Evolutionary conservation across 495 filamentous ascomycete species (phyloP), one percentile per base, ranked within the genome.

Genomic region (Daldinia decipiens): DNA sequence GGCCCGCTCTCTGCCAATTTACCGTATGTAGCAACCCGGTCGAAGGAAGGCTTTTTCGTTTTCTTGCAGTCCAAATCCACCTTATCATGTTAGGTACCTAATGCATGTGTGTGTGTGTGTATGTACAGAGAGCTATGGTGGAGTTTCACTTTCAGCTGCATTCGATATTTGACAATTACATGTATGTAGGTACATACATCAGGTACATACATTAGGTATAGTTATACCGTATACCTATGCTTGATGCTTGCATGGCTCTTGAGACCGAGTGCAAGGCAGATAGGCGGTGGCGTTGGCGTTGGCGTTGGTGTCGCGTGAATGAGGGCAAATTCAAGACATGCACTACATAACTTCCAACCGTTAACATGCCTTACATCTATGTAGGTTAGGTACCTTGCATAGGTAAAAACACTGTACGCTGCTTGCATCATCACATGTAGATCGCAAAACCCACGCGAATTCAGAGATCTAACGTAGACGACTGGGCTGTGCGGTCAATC

Each of bases 241-340:
- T 40, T 40, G 39, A 15, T 40, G 6, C 39, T 40, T 40, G 39
- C 39, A 40, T 29, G 56, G 26, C 36, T 43, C 21, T 53, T 29
- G 50, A 64, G 47, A 65, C 50, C 8, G 1, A 47, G 43, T 24
- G 43, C 17, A 47, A 47, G 50, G 50, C 50, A 53, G 50, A 53
- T 52, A 52, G 50, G 31, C 26, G 12, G 50, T 53, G 12, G 69
- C 69, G 59, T 55, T 26, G 31, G 24, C 59, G 63, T 63, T 53
- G 12, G 69, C 69, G 59, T 55, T 26, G 31, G 24, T 63, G 63
- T 63, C 68, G 63, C 58, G 63, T 62, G 63, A 71, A 71, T 55
- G 51, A 26, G 68, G 68, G 63, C 45, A 67, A 71, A 66, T 53
- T 56, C 39, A 36, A 19, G 17, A 21, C 26, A 34, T 32, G 31